These are phyloP conservation scores for Phytopythium boreale DNA, from an alignment of 352 stramenopile species.

Conservation along the genomic window DNA sequence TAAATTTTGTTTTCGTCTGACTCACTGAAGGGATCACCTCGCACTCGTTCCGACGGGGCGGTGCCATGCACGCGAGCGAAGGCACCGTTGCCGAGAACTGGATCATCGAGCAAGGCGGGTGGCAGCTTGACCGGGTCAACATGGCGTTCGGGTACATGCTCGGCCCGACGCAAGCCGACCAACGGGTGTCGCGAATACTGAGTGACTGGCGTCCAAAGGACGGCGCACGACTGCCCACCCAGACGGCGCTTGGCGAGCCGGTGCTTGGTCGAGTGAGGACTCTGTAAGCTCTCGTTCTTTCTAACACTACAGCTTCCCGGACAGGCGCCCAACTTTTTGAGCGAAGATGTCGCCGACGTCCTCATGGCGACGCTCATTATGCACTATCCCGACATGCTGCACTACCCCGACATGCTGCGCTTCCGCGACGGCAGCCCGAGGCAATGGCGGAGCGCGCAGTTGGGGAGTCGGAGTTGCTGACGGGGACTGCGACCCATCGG, in stretches of 20 bases:
- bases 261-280: not conserved
- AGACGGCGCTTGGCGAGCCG: not conserved
- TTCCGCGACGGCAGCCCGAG: conserved; percentile 4
- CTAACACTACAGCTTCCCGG: not conserved
- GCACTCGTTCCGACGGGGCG: conserved; percentile 9
- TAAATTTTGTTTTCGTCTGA: too few species aligned
- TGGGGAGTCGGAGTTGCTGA: conserved; percentile 1
- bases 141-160: conserved; percentile 17
- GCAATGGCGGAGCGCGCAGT: not conserved
- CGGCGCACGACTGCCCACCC: conserved; percentile 1
- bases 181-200: not conserved
- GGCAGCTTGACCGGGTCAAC: conserved; percentile 3
- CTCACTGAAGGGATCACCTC: conserved; percentile 7
- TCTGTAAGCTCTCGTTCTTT: conserved; percentile 4
- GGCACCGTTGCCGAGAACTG: not conserved
- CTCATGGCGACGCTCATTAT: conserved; percentile 10
- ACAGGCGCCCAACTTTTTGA: conserved; percentile 8
- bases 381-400: too few species aligned
- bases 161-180: conserved; percentile 2
- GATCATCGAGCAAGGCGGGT: conserved; percentile 10
- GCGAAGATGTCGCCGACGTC: conserved; percentile 7
- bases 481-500: conserved; percentile 3
- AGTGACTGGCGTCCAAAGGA: conserved; percentile 9
- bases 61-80: conserved; percentile 12
- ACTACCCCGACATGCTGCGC: conserved; percentile 10